Conservation (phyloP, 2,329 filamentous ascomycete species). For the Leptographium lundbergii region DNA sequence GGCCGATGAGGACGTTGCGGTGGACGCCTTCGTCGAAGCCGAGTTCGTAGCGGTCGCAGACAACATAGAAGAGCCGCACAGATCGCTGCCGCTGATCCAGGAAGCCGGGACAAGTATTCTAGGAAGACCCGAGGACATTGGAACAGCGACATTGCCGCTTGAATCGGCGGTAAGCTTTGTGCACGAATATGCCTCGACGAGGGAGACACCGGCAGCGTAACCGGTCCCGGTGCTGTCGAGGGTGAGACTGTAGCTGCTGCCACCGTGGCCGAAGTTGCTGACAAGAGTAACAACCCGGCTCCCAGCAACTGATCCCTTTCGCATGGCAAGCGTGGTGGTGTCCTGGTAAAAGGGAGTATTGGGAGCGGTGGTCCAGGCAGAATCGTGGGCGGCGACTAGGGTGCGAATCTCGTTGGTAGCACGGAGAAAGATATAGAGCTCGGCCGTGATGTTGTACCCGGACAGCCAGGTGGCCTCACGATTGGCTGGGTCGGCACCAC, state of each 20-base stretch:
- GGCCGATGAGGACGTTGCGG: constrained; percentile 17
- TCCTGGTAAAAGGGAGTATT: constrained; percentile 14
- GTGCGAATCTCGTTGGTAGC: constrained; percentile 17
- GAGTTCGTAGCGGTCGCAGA: neutral
- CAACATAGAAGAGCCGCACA: constrained; percentile 1
- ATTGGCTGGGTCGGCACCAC: constrained; percentile 33
- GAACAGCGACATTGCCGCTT: constrained; percentile 24
- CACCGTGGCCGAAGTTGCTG: constrained; percentile 17
- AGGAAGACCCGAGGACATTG: constrained; percentile 26
- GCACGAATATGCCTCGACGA: constrained; percentile 15
- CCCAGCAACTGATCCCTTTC: constrained; percentile 15
- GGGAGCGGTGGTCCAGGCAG: constrained; percentile 10
- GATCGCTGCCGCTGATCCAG: constrained; percentile 23
- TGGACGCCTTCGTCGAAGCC: neutral
- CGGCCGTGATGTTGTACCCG: constrained; percentile 29
- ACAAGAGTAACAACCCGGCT: constrained; percentile 16
- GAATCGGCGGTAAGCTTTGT: constrained; percentile 17
- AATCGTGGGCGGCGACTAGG: constrained; percentile 13
- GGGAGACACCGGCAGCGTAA: constrained; percentile 12
- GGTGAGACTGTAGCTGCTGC: constrained; percentile 13
- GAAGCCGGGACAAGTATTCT: constrained; percentile 8
- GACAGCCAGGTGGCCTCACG: constrained; percentile 48
- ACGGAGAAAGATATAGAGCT: constrained; percentile 37
- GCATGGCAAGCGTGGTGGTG: constrained; percentile 16
- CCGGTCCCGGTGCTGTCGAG: constrained; percentile 11